Percentiles rank a stretch among this genome's conserved stretches.
These are phyloP conservation scores for Verticillium longisporum DNA, from an alignment of 2,329 filamentous ascomycete genomes.

Conservation along the genomic window DNA sequence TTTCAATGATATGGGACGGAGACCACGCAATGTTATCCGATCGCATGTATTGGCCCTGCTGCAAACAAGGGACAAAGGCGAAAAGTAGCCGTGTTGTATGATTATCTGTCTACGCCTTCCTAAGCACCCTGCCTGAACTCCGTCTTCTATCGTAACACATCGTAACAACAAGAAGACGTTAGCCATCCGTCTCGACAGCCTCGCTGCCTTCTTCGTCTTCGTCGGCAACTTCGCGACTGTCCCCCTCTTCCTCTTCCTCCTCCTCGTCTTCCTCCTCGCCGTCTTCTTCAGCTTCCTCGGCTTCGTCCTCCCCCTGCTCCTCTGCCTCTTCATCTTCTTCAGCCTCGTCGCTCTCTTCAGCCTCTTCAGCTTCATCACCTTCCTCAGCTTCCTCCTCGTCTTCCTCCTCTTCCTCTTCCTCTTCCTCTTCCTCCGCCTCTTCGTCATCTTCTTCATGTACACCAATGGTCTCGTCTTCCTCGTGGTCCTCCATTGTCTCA, in stretches of 20 bases:
- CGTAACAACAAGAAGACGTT: not conserved
- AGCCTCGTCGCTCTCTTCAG: slow-evolving; percentile 1
- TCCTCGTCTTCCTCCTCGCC: slow-evolving; percentile 1
- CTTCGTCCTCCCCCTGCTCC: not conserved
- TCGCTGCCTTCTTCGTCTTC: slow-evolving; percentile 7
- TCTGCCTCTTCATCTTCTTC: slow-evolving; percentile 1
- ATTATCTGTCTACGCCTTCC: too few species aligned
- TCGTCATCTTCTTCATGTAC: not conserved
- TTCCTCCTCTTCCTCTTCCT: not conserved
- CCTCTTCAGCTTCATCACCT: not conserved
- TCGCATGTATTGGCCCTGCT: too few species aligned
- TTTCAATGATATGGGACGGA: too few species aligned
- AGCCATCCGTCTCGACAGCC: slow-evolving; percentile 7
- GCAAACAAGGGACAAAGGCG: too few species aligned
- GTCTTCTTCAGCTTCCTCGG: not conserved
- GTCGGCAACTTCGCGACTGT: not conserved
- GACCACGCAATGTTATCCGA: too few species aligned
- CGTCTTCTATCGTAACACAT: too few species aligned
- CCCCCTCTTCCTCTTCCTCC: slow-evolving; percentile 6
- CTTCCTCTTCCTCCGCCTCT: not conserved
- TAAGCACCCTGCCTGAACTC: too few species aligned
- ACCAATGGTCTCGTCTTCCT: not conserved
- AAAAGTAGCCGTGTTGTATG: too few species aligned
- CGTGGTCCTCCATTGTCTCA: not conserved
- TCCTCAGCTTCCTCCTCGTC: not conserved